Conservation (phyloP, 768 basidiomycete genomes). For the Tephrocybe sp. region DNA sequence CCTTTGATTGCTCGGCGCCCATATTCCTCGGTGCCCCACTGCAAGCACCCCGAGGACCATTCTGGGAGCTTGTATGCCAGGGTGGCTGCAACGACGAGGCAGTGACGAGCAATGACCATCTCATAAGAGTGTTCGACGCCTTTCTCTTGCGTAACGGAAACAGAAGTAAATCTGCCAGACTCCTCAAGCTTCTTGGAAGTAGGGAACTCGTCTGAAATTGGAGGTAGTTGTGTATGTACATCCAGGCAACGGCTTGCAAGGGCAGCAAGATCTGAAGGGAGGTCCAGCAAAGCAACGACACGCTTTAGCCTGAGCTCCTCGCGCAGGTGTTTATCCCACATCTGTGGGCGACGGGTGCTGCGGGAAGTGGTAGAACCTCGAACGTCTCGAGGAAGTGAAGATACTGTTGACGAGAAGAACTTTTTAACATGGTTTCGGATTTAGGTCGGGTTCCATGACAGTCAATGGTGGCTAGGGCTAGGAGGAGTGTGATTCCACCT, state of each 20-base stretch:
- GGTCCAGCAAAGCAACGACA: neutral
- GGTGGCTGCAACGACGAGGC: constrained; percentile 10
- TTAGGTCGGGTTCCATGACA: too few species aligned
- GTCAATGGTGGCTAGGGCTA: too few species aligned
- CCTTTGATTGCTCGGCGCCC: neutral
- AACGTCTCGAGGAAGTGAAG: neutral
- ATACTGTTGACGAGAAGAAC: neutral
- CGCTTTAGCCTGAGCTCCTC: constrained; percentile 3
- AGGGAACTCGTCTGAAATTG: neutral
- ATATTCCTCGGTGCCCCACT: neutral
- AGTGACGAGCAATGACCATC: neutral
- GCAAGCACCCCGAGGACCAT: neutral
- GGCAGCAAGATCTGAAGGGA: constrained; percentile 3
- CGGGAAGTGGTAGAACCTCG: neutral
- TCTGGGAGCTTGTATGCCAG: neutral
- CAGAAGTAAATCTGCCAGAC: neutral
- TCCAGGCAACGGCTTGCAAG: neutral
- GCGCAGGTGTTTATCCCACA: constrained; percentile 8
- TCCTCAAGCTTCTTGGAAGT: neutral
- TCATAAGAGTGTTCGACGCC: neutral
- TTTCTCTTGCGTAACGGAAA: neutral
- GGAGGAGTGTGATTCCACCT: too few species aligned
- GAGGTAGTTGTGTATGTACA: neutral
- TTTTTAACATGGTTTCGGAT: neutral
- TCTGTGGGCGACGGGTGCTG: constrained; percentile 4